phyloP scores from a whole-genome alignment of 306 rosid species.

The Vicia faba region DNA sequence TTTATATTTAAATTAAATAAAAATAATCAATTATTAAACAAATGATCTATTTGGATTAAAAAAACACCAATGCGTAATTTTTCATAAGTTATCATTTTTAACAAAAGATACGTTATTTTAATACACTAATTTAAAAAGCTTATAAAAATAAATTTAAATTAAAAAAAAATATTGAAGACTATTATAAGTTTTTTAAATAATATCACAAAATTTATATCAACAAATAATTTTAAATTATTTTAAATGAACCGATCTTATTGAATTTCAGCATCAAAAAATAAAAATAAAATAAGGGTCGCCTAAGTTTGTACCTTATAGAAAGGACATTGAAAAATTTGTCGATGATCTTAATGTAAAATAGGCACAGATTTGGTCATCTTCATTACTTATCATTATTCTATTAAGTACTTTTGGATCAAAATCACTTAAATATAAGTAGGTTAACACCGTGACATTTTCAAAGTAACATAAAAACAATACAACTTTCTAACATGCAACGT shows the following conservation, averaged over 20 bases:
- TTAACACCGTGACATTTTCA: conserved; percentile 33
- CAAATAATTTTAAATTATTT: too few relatives aligned
- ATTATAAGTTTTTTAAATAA: too few relatives aligned
- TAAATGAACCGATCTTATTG: background rate
- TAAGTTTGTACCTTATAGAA: background rate
- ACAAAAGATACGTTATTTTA: too few relatives aligned
- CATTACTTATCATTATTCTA: background rate
- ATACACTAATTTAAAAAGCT: too few relatives aligned
- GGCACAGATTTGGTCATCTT: conserved; percentile 13
- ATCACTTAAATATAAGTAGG: conserved; percentile 21
- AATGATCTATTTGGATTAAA: too few relatives aligned
- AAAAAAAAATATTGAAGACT: too few relatives aligned
- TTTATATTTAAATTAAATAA: too few relatives aligned
- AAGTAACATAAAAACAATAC: conserved; percentile 30
- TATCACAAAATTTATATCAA: too few relatives aligned
- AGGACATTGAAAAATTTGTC: conserved; percentile 23
- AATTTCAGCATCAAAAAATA: conserved; percentile 21
- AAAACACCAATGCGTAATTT: too few relatives aligned
- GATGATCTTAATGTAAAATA: conserved; percentile 1
- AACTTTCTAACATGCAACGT: conserved; percentile 29
- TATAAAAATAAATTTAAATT: too few relatives aligned
- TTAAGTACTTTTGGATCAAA: conserved; percentile 4
- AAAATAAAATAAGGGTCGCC: background rate
- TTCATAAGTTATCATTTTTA: too few relatives aligned
- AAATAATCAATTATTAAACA: too few relatives aligned